These are phyloP conservation scores for Thermothielavioides terrestris DNA, from an alignment of 495 filamentous ascomycete genomes.

Conservation along the genomic window DNA sequence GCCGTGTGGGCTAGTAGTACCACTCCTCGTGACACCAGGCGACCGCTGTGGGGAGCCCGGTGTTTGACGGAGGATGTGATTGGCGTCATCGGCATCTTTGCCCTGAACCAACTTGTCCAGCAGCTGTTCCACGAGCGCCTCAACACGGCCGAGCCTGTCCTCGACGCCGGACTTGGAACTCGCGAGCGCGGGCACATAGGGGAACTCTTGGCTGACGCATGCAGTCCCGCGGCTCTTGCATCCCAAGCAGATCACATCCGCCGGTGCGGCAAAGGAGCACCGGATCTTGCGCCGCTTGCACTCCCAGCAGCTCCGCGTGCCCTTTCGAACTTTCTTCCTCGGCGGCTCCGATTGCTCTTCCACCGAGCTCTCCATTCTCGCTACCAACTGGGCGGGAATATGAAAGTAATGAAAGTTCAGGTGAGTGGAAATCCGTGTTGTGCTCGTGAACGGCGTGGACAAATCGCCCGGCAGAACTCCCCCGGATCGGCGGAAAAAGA, in stretches of 20 bases:
- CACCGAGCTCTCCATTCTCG: no score
- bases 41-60: no score
- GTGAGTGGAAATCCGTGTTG: no score
- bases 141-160: constrained; percentile 22
- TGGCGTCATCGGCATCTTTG: no score
- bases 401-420: no score
- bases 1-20: no score
- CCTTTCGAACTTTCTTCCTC: constrained; percentile 31
- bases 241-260: constrained; percentile 31
- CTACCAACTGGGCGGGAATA: no score
- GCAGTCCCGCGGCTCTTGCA: constrained; percentile 33
- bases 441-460: no score
- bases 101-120: constrained; percentile 10
- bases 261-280: constrained; percentile 33
- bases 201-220: constrained; percentile 39
- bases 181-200: constrained; percentile 10
- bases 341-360: background rate
- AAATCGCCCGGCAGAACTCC: no score
- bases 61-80: no score
- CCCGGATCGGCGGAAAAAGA: no score
- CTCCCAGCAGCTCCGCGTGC: constrained; percentile 45
- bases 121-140: constrained; percentile 24
- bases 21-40: no score
- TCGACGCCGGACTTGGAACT: background rate
- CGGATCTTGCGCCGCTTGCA: constrained; percentile 44